Evolutionary conservation across 805 yeast species (phyloP), one percentile per base, ranked within the genome.

Genomic region (Candida sithepensis): DNA sequence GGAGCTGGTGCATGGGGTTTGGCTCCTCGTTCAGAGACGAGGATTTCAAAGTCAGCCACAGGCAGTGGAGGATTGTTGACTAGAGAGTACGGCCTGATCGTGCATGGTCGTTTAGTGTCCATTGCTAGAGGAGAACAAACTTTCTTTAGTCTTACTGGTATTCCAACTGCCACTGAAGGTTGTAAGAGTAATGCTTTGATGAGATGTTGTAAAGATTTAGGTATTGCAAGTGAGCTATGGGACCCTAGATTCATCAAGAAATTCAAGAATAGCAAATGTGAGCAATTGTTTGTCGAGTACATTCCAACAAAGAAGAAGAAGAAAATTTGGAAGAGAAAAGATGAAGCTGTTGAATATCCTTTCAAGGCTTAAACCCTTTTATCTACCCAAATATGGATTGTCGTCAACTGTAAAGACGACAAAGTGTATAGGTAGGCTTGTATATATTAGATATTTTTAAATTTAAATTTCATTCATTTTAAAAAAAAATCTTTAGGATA

Each of bases 1-100:
- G 99, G 99, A 3, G 97, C 99, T 6, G 99, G 99, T 23, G 97
- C 96, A 2, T 94, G 99, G 99, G 98, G 98, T 0, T 72, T 94
- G 47, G 96, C 95, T 0, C 98, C 99, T 10, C 73, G 99, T 47
- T 82, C 96, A 0, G 92, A 87, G 54, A 85, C 96, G 0, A 71
- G 80, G 45, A 81, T 94, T 28, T 85, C 96, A 1, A 77, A 82
- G 26, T 81, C 78, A 52, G 50, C 43, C 23, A 51, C 52, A 28
- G 67, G 63, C 10, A 18, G 47, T 7, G 70, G 68, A 7, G 72
- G 72, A 8, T 51, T 65, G 26, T 82, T 94, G 28, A 88, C 96
- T 10, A 76, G 98, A 54, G 99, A 94, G 63, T 94, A 89, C 61
- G 97, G 88, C 0, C 71, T 94, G 44, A 75, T 94, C 3, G 85